These are phyloP conservation scores for Murraya paniculata DNA, from an alignment of 345 rosid genomes.

Conservation along the genomic window DNA sequence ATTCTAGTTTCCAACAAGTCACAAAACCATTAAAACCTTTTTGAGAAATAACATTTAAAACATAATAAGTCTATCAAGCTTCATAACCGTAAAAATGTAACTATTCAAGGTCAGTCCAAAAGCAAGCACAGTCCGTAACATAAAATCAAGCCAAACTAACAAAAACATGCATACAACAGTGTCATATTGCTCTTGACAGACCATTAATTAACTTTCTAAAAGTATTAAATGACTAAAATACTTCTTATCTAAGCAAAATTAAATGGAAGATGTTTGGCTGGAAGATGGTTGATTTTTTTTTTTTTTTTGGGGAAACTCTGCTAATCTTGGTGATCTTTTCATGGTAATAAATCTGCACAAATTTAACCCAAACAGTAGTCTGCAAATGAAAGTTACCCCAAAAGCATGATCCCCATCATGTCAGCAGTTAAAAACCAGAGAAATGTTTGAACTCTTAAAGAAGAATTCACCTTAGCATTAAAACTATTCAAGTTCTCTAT, in stretches of 20 bases:
- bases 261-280: not conserved
- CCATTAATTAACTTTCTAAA: not conserved
- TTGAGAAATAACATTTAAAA: not conserved
- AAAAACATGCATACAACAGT: not conserved
- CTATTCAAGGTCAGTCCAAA: not conserved
- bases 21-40: not conserved
- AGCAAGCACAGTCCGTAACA: not conserved
- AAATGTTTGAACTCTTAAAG: not conserved
- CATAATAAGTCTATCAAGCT: not conserved
- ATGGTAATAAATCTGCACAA: not conserved
- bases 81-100: not conserved
- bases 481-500: not conserved
- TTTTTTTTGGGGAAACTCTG: not conserved
- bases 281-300: not conserved
- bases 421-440: not conserved
- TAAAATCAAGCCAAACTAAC: not conserved
- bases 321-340: not conserved
- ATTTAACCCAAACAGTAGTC: not conserved
- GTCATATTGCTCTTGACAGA: not conserved
- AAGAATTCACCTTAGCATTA: not conserved
- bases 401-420: not conserved
- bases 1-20: not conserved
- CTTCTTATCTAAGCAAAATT: not conserved
- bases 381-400: not conserved
- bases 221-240: too few relatives aligned